Percentiles rank a stretch among this genome's conserved stretches.
Evolutionary conservation across 345 rosid genomes (phyloP).

Genomic region (Eucalyptus caleyi): DNA sequence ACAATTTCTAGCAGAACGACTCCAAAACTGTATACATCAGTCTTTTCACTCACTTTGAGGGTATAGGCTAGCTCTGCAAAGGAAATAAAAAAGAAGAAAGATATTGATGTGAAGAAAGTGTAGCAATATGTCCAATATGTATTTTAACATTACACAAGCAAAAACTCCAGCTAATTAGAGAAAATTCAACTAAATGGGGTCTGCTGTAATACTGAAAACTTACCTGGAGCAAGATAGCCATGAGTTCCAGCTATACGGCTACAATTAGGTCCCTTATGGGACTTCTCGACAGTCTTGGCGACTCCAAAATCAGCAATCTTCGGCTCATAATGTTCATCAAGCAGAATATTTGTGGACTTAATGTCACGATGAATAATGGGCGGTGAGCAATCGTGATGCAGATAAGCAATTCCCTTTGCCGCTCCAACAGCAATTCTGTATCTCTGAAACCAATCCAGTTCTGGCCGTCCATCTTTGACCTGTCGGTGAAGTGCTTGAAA

Average conservation of each 20-base stretch:
- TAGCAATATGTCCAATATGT: background rate
- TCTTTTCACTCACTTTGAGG: slow-evolving; percentile 54
- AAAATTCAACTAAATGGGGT: background rate
- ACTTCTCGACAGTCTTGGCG: slow-evolving; percentile 56
- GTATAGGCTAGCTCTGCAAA: slow-evolving; percentile 75
- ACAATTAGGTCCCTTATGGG: slow-evolving; percentile 22
- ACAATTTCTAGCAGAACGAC: slow-evolving; percentile 72
- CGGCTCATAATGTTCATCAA: slow-evolving; percentile 50
- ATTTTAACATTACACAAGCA: background rate
- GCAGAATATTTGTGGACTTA: slow-evolving; percentile 77
- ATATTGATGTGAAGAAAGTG: background rate
- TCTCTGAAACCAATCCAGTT: slow-evolving; percentile 58
- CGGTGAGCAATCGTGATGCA: slow-evolving; percentile 79
- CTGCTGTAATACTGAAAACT: slow-evolving; percentile 4
- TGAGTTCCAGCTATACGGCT: slow-evolving; percentile 72
- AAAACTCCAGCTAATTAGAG: background rate
- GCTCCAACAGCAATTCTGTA: slow-evolving; percentile 67
- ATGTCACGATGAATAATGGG: slow-evolving; percentile 82
- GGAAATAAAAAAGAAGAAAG: background rate
- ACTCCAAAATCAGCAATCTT: slow-evolving; percentile 89
- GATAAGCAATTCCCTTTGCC: slow-evolving; percentile 79
- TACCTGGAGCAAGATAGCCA: slow-evolving; percentile 94
- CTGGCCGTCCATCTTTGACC: slow-evolving; percentile 39
- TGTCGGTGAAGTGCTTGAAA: slow-evolving; percentile 44
- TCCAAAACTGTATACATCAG: slow-evolving; percentile 82